These are phyloP conservation scores for Solanum infundibuliforme DNA, from an alignment of 257 asterid species.

Conservation along the genomic window DNA sequence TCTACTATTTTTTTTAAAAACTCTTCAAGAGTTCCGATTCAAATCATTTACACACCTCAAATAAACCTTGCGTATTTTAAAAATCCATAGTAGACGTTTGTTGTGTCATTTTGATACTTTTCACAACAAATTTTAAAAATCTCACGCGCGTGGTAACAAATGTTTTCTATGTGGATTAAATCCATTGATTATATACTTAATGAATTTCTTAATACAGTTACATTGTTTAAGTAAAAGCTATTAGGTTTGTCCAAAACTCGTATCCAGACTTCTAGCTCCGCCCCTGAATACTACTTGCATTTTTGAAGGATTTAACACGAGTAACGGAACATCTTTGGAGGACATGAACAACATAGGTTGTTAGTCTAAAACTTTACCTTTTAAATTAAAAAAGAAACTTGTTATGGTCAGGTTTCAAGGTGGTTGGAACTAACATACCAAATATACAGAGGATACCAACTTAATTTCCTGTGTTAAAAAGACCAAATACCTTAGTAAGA, in stretches of 20 bases:
- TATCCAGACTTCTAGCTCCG: background rate
- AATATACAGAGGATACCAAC: background rate
- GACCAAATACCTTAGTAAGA: background rate
- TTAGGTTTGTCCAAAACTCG: background rate
- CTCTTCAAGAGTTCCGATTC: background rate
- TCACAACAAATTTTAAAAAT: too few relatives aligned
- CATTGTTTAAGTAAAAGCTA: background rate
- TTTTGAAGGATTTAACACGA: background rate
- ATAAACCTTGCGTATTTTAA: too few relatives aligned
- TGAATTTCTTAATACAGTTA: background rate
- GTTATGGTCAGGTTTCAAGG: background rate
- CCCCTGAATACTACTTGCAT: background rate
- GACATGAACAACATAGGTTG: background rate
- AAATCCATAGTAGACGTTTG: too few relatives aligned
- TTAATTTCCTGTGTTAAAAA: background rate
- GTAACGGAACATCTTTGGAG: background rate
- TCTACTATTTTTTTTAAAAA: background rate
- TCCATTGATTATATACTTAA: background rate
- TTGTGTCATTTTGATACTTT: too few relatives aligned
- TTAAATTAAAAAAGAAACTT: background rate
- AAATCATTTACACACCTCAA: too few relatives aligned
- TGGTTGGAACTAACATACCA: background rate
- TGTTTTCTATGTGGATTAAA: background rate
- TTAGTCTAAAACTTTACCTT: background rate
- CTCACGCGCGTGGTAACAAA: too few relatives aligned